A percentile compares a stretch with the other conserved stretches of the same genome.
Conservation (phyloP, 1,284 basidiomycete genomes). For the Pisolithus thermaeus region DNA sequence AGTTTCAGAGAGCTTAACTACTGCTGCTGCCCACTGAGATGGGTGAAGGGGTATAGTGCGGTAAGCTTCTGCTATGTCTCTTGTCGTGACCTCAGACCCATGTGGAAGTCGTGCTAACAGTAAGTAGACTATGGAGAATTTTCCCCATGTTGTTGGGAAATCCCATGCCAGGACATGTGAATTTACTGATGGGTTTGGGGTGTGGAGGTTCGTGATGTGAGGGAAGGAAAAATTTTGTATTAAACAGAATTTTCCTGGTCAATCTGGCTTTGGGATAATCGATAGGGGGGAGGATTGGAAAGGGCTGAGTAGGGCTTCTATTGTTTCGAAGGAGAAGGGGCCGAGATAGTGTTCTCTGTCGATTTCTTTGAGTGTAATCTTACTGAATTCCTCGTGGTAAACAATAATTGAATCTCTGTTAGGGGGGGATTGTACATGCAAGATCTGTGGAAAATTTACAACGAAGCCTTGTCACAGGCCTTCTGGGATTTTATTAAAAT, state of each 20-base stretch:
- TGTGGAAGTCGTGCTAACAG: constrained; percentile 4
- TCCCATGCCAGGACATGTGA: not conserved
- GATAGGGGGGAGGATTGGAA: constrained; percentile 8
- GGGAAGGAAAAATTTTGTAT: constrained; percentile 10
- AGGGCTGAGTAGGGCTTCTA: not conserved
- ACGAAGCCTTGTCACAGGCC: not conserved
- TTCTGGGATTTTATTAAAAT: not conserved
- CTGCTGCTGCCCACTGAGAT: constrained; percentile 10
- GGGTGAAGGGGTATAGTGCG: constrained; percentile 11
- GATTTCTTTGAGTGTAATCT: constrained; percentile 11
- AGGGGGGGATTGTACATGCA: not conserved
- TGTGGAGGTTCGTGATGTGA: not conserved
- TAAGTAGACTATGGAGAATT: constrained; percentile 1
- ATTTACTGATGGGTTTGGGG: constrained; percentile 3
- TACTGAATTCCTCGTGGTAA: not conserved
- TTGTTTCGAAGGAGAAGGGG: not conserved
- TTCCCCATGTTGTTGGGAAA: constrained; percentile 4
- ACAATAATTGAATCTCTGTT: constrained; percentile 1
- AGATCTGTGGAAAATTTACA: not conserved
- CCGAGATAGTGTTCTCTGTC: constrained; percentile 4
- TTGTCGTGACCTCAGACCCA: constrained; percentile 12
- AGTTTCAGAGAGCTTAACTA: constrained; percentile 1
- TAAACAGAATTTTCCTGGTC: constrained; percentile 4
- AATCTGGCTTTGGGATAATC: constrained; percentile 5
- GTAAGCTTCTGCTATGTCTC: constrained; percentile 18